phyloP scores from a whole-genome alignment of 2,329 filamentous ascomycete species.

The Ophiostoma ips region DNA sequence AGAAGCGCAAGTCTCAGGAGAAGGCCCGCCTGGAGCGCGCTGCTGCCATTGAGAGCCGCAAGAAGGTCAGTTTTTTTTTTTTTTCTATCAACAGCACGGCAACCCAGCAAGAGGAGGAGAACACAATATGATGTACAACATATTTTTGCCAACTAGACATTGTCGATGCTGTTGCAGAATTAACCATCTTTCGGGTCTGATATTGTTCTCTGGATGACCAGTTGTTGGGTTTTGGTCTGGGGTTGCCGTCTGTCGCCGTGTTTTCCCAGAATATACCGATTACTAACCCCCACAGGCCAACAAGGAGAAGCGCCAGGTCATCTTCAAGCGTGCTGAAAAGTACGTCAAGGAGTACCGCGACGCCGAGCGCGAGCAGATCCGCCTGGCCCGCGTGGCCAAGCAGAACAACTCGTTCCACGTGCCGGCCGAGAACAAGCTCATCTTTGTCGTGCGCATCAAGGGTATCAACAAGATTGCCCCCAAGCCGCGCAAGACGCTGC shows the following conservation, averaged over 20 bases:
- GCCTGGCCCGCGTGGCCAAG: conserved; percentile 79
- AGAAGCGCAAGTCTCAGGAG: conserved; percentile 99
- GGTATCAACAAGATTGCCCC: conserved; percentile 99
- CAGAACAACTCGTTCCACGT: conserved; percentile 88
- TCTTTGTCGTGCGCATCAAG: conserved; percentile 99
- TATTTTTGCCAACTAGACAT: conserved; percentile 73
- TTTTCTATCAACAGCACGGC: too few species aligned
- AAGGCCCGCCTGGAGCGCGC: conserved; percentile 87
- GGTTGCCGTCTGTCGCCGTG: too few species aligned
- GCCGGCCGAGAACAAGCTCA: conserved; percentile 85
- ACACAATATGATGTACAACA: conserved; percentile 73
- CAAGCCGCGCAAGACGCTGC: conserved; percentile 99
- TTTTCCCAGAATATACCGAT: too few species aligned
- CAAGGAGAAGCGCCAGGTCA: conserved; percentile 96
- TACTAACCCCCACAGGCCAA: conserved; percentile 53
- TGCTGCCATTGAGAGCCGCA: conserved; percentile 70
- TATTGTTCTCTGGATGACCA: conserved; percentile 13
- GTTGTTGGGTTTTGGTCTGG: not conserved
- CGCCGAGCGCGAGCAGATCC: conserved; percentile 95
- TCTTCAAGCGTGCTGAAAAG: conserved; percentile 99
- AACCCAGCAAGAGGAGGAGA: conserved; percentile 21
- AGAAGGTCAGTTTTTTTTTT: conserved; percentile 50
- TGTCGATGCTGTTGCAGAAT: conserved; percentile 96
- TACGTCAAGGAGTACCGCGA: conserved; percentile 99
- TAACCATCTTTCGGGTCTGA: conserved; percentile 99